Evolutionary conservation across 345 rosid genomes (phyloP), one percentile per base, ranked within the genome.

Genomic region (Euphorbia peplus): DNA sequence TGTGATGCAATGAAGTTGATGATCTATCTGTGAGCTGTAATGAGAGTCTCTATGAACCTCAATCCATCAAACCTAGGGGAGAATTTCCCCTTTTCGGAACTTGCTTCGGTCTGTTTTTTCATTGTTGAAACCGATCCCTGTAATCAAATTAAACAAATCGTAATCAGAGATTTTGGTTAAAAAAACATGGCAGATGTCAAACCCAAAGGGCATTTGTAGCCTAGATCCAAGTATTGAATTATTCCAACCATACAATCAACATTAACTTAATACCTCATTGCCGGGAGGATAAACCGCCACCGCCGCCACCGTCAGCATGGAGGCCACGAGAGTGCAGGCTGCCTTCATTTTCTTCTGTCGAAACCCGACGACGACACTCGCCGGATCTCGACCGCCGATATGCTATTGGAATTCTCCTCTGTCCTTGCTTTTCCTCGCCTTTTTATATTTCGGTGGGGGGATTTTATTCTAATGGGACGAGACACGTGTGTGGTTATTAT

Each of bases 11-110:
- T 29, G n/a, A 30, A 15, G 26, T 84, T 65, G n/a, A n/a, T n/a
- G n/a, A n/a, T n/a, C n/a, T n/a, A 93, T 78, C 97, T 82, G 65
- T 93, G 98, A 77, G 90, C 90, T 37, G 98, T 93, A 60, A 93
- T 76, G 79, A 93, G 84, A n/a, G 97, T 90, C 77, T 90, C 97
- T 10, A 93, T 90, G 78, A 90, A 93, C 73, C 90, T 79, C 71
- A 93, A 78, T 5, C 97, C 98, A 48, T 93, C 93, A 67, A 88
- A 90, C 70, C 87, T 87, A 8, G 96, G 91, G 35, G 90, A 85
- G 62, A 90, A 93, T 79, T 89, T 90, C 71, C 73, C 79, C 76
- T 67, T 73, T 0, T 87, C 85, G 0, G 82, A 72, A 8, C 84
- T 74, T 24, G 73, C 48, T 28, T 47, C 26, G 19, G 70, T 52